Base-by-base conservation (phyloP, 805 yeast species). In the Candida pseudofarinosa region DNA sequence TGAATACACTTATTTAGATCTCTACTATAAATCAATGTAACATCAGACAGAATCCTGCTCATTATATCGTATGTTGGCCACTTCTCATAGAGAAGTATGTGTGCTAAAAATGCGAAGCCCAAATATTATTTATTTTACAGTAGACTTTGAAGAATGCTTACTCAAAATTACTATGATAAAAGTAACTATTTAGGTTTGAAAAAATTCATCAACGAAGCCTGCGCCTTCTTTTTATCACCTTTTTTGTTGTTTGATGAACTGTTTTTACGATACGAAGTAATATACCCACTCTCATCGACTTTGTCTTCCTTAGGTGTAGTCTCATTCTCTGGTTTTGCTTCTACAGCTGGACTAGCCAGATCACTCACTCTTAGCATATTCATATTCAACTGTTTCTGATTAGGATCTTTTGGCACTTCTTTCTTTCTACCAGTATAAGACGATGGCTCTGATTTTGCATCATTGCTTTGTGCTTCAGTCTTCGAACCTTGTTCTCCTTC, bases 231-330 rank as follows among this genome's bases (percentile, higher is more conserved):
- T 48, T 59, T 58, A 40, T 56, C 45, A 50, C 40, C 40, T 49
- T 51, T 19, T 55, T 33, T 36, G 44, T 52, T 18, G 41, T 45
- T 34, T 30, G 45, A 33, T 18, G 45, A 35, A 15, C 46, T 41
- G 17, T 32, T 44, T 37, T 47, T 58, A 30, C 59, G 58, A 38
- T 56, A 60, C 2, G 77, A 69, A 0, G 75, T 71, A 17, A 74
- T 58, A 50, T 68, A 77, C 0, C 81, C 82, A 41, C 77, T 81
- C 32, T 73, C 80, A 47, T 76, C 82, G 18, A 66, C 62, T 38
- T 49, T 45, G 33, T 50, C 42, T 4, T 16, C 33, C 18, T 34
- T 37, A 12, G 42, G 31, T 30, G 33, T 10, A 10, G 6, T 39
- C 35, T 37, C 47, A 10, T 32, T 42, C 31, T 38, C 47, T 18